A percentile compares a stretch with the other conserved stretches of the same genome.
Evolutionary conservation across 129 eudicot genomes (phyloP).

Genomic region (Tanacetum coccineum): DNA sequence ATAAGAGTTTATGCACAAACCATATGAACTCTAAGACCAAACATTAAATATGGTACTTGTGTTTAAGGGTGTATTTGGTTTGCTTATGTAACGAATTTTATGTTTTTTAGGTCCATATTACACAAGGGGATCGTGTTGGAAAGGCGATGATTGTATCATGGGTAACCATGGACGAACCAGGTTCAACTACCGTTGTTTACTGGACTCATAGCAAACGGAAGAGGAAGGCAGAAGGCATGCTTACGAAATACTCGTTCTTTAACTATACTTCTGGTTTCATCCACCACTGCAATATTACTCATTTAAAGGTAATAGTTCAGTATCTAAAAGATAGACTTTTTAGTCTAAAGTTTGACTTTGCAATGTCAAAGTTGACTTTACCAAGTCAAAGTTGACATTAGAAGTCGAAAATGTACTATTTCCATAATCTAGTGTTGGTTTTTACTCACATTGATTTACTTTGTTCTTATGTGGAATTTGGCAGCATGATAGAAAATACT

Average conservation of each 20-base stretch:
- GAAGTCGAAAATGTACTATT: neutral
- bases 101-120: constrained; percentile 64
- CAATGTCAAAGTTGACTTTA: neutral
- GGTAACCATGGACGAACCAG: constrained; percentile 80
- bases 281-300: constrained; percentile 74
- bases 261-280: constrained; percentile 85
- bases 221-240: constrained; percentile 44
- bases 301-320: constrained; percentile 46
- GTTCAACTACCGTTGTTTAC: constrained; percentile 55
- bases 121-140: constrained; percentile 91
- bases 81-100: neutral
- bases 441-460: neutral
- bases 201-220: constrained; percentile 51
- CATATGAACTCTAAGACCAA: no score
- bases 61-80: no score
- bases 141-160: constrained; percentile 88
- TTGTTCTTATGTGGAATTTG: neutral
- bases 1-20: no score
- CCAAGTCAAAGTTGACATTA: no score
- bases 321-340: neutral
- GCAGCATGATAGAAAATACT: constrained; percentile 74
- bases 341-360: neutral
- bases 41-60: no score
- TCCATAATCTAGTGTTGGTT: neutral
- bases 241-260: constrained; percentile 55